These are phyloP conservation scores for Grigorovia jiainica DNA, from an alignment of 805 yeast species.

Conservation along the genomic window DNA sequence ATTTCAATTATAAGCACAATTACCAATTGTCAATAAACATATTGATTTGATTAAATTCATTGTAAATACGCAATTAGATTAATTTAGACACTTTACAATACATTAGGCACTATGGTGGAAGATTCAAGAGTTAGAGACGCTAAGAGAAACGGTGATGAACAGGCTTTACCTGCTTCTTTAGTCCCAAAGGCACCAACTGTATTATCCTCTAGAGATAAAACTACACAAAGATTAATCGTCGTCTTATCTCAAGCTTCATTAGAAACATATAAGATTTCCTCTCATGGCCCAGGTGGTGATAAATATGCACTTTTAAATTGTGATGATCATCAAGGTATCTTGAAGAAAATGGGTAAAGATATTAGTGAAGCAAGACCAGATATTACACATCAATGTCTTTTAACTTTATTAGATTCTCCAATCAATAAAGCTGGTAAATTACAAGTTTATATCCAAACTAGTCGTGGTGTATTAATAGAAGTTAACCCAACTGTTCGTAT, in stretches of 20 bases:
- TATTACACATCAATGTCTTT: slow-evolving; percentile 93
- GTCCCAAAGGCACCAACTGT: slow-evolving; percentile 84
- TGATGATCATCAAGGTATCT: slow-evolving; percentile 94
- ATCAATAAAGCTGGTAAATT: slow-evolving; percentile 94
- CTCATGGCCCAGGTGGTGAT: slow-evolving; percentile 74
- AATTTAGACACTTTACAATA: too few species aligned
- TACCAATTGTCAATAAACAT: too few species aligned
- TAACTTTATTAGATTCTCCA: slow-evolving; percentile 93
- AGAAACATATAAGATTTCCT: slow-evolving; percentile 85
- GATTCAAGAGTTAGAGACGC: slow-evolving; percentile 41
- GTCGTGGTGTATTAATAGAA: slow-evolving; percentile 88
- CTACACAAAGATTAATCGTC: slow-evolving; percentile 78
- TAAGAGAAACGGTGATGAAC: slow-evolving; percentile 28
- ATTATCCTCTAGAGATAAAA: slow-evolving; percentile 74
- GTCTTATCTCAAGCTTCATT: slow-evolving; percentile 94
- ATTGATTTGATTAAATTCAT: too few species aligned
- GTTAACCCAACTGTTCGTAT: slow-evolving; percentile 95
- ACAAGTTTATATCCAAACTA: slow-evolving; percentile 94
- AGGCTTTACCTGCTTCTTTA: slow-evolving; percentile 53
- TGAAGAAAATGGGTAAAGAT: slow-evolving; percentile 93
- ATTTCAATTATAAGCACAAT: too few species aligned
- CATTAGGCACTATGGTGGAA: too few species aligned
- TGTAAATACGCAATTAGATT: too few species aligned
- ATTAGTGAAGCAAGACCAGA: slow-evolving; percentile 99
- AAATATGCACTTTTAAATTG: slow-evolving; percentile 90